Base-by-base conservation (phyloP, 768 basidiomycete species). In the Tricholomella constricta region DNA sequence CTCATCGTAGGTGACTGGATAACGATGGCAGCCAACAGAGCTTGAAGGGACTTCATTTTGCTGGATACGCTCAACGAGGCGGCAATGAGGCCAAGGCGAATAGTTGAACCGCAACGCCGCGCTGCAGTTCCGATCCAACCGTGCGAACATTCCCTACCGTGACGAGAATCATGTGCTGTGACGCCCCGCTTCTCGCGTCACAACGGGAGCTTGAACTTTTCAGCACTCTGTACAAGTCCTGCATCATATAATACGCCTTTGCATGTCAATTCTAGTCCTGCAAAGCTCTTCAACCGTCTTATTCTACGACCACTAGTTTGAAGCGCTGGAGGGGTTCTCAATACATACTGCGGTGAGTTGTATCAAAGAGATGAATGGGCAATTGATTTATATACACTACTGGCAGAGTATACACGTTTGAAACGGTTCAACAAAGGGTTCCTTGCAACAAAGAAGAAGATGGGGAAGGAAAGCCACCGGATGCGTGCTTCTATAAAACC, bases 401-500 rank as follows among this genome's bases (percentile, higher is more conserved):
- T 42, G 14, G 31, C 31, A 32, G 31, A 11, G n/a, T 43, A 17
- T 34, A 14, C 15, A 51, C 19, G 26, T 42, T 23, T 47, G n/a
- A 11, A 19, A 32, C 31, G 40, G 5, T 27, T 40, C 45, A 32
- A 57, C 48, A 57, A 57, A 47, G 45, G 22, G 19, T 6, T 19
- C 15, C 17, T 19, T 12, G 14, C 25, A 34, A 54, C 48, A 54
- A 58, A 54, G 45, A 58, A 54, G 45, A 45, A 48, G 4, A 26
- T 31, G 46, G 34, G 40, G 37, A 46, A 47, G 35, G 45, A 51
- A 43, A 27, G 52, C 48, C 52, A 58, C 52, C 41, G 36, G 26
- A 12, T 20, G 4, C 44, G 44, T 15, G 6, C 45, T 40, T 38
- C 20, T 51, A 53, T 46, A 53, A 53, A 54, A 32, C 12, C 56